A percentile compares a stretch with the other conserved stretches of the same genome.
Conservation (phyloP, 495 filamentous ascomycete genomes). For the Melanomma pulvis-pyrius region DNA sequence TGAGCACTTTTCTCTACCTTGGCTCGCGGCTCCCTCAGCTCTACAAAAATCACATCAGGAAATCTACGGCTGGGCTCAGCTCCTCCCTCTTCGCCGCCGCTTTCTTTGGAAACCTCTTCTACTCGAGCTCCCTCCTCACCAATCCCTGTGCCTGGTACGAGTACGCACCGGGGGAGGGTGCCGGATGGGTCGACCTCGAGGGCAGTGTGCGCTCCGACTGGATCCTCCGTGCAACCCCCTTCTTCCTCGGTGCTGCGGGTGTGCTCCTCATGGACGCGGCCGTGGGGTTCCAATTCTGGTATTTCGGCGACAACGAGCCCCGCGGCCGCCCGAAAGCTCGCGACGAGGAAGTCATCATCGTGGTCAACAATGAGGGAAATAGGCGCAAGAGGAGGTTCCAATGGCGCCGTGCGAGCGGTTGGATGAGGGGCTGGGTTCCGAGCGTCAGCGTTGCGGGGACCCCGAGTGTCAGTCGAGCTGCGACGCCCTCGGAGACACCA, state of each 20-base stretch:
- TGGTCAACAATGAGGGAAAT: conserved; percentile 38
- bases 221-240: conserved; percentile 63
- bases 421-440: conserved; percentile 73
- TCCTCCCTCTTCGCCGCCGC: conserved; percentile 70
- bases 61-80: conserved; percentile 70
- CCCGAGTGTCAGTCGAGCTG: conserved; percentile 25
- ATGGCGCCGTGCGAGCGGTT: conserved; percentile 63
- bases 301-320: conserved; percentile 54
- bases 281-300: conserved; percentile 67
- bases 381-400: conserved; percentile 49
- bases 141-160: conserved; percentile 71
- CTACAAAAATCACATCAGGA: conserved; percentile 66
- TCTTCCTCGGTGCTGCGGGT: conserved; percentile 72
- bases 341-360: conserved; percentile 23
- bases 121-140: conserved; percentile 65
- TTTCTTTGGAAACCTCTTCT: conserved; percentile 74
- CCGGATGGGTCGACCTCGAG: conserved; percentile 64
- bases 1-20: conserved; percentile 68
- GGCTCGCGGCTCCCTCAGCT: conserved; percentile 72
- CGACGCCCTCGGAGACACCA: conserved; percentile 18
- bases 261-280: conserved; percentile 67
- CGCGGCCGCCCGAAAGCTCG: conserved; percentile 19
- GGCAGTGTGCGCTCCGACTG: conserved; percentile 62
- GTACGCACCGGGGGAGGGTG: conserved; percentile 63
- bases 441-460: conserved; percentile 35